These are phyloP conservation scores for Hevea brasiliensis DNA, from an alignment of 345 rosid genomes.

Conservation along the genomic window DNA sequence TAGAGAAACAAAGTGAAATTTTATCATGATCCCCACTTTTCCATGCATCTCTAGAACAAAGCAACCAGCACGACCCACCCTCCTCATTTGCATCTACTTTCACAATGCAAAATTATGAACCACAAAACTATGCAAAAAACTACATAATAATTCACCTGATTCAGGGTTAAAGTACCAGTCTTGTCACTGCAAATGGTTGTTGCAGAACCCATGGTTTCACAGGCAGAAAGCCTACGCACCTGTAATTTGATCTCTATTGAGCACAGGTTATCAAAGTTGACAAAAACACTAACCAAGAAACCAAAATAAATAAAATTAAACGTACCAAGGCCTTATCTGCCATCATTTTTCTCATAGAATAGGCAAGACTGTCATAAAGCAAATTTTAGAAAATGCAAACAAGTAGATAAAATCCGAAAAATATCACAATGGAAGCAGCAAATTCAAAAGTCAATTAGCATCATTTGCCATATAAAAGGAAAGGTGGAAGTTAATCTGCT, in stretches of 20 bases:
- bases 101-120: background rate
- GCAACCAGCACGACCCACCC: background rate
- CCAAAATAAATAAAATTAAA: slow-evolving; percentile 9
- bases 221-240: slow-evolving; percentile 99
- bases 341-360: slow-evolving; percentile 99
- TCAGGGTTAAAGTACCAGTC: slow-evolving; percentile 96
- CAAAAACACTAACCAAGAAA: background rate
- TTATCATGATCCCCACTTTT: background rate
- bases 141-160: slow-evolving; percentile 50
- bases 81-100: background rate
- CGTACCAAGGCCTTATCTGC: slow-evolving; percentile 95
- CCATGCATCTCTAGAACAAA: background rate
- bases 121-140: slow-evolving; percentile 13
- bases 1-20: background rate
- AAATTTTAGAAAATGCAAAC: background rate
- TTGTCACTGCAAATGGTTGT: slow-evolving; percentile 99
- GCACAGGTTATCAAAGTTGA: background rate
- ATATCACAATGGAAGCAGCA: background rate
- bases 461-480: background rate
- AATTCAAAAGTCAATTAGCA: background rate
- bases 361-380: slow-evolving; percentile 66
- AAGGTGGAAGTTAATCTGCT: background rate
- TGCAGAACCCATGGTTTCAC: slow-evolving; percentile 99
- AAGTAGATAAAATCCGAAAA: background rate
- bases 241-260: slow-evolving; percentile 36